Evolutionary conservation across 495 filamentous ascomycete species (phyloP).

Genomic region (Annulohypoxylon maeteangense): DNA sequence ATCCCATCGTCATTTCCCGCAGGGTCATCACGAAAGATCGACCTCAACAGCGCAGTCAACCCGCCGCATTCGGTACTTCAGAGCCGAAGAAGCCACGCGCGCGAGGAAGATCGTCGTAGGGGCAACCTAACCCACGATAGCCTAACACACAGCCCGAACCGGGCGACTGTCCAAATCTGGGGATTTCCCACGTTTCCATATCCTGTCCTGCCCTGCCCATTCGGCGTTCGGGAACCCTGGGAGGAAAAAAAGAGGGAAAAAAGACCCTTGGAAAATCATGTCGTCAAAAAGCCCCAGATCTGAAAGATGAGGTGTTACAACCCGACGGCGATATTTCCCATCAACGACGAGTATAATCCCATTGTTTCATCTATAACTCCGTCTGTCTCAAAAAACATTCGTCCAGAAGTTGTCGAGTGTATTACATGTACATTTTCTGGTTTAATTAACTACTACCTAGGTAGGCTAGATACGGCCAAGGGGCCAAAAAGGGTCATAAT

Average conservation of each 20-base stretch:
- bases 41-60: conserved; percentile 1
- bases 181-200: background rate
- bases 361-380: background rate
- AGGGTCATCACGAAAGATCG: background rate
- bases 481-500: background rate
- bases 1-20: conserved; percentile 33
- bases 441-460: conserved; percentile 5
- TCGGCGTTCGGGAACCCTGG: background rate
- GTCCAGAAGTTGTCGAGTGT: background rate
- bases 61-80: background rate
- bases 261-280: background rate
- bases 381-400: background rate
- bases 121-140: background rate
- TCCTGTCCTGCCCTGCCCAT: no score
- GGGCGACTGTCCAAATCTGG: conserved; percentile 17
- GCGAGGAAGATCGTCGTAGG: conserved; percentile 23
- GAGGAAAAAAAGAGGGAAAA: background rate
- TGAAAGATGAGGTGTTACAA: background rate
- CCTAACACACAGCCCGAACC: background rate
- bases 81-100: background rate
- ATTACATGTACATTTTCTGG: background rate
- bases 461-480: background rate
- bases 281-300: conserved; percentile 26
- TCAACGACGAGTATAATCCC: background rate
- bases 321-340: background rate